These are phyloP conservation scores for Neonothopanus nambi DNA, from an alignment of 1,284 basidiomycete species.

Conservation along the genomic window DNA sequence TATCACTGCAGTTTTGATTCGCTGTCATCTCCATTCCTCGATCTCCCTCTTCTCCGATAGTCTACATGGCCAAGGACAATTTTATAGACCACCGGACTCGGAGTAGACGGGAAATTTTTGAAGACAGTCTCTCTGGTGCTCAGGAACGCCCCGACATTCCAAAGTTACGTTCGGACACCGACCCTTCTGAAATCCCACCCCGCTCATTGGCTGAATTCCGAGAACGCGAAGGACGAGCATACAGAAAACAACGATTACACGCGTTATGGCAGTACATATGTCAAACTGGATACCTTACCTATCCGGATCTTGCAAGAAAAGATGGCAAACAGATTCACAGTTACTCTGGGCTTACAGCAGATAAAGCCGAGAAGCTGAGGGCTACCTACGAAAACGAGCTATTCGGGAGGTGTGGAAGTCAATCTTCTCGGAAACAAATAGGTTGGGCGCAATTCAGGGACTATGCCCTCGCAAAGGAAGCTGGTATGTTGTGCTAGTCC, in stretches of 20 bases:
- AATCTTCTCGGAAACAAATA: slow-evolving; percentile 48
- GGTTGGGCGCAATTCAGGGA: slow-evolving; percentile 79
- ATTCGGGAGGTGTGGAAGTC: slow-evolving; percentile 58
- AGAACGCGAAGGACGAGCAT: slow-evolving; percentile 57
- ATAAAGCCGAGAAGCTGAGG: slow-evolving; percentile 68
- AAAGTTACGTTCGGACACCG: slow-evolving; percentile 53
- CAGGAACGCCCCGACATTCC: slow-evolving; percentile 59
- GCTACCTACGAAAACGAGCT: slow-evolving; percentile 81
- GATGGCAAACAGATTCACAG: slow-evolving; percentile 23
- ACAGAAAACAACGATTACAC: slow-evolving; percentile 57
- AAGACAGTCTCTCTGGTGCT: slow-evolving; percentile 50
- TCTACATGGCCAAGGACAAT: slow-evolving; percentile 10
- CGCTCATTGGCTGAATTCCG: slow-evolving; percentile 51
- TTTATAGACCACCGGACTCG: slow-evolving; percentile 22
- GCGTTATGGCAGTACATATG: slow-evolving; percentile 64
- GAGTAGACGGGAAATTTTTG: slow-evolving; percentile 48
- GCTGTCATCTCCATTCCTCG: neutral
- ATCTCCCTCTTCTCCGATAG: neutral
- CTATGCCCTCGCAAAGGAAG: slow-evolving; percentile 78
- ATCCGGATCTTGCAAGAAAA: slow-evolving; percentile 21
- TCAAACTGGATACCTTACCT: slow-evolving; percentile 28
- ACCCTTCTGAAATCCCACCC: slow-evolving; percentile 25
- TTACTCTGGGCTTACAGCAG: slow-evolving; percentile 52
- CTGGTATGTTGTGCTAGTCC: slow-evolving; percentile 48
- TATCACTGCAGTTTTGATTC: neutral